Evolutionary conservation across 805 yeast species (phyloP).

Genomic region (Candida pseudoglaebosa): DNA sequence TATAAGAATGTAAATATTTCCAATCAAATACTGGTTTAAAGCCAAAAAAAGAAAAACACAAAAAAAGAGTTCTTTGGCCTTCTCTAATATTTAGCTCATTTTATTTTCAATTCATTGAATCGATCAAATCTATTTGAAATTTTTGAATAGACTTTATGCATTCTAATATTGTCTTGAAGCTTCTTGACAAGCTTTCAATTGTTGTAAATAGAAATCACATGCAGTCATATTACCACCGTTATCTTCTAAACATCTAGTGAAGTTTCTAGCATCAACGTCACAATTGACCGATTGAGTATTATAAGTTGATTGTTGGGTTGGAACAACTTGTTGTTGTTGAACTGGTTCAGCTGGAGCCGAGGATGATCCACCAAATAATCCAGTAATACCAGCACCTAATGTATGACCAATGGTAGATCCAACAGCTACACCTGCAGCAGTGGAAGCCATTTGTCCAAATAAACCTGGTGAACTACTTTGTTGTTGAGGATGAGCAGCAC

Average conservation of each 20-base stretch:
- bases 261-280: slow-evolving; percentile 90
- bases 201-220: slow-evolving; percentile 96
- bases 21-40: not conserved
- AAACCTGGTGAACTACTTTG: slow-evolving; percentile 67
- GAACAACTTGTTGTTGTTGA: slow-evolving; percentile 34
- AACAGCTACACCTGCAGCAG: slow-evolving; percentile 99
- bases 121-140: no score
- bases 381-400: slow-evolving; percentile 87
- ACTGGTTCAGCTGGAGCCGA: slow-evolving; percentile 49
- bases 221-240: slow-evolving; percentile 94
- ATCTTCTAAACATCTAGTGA: slow-evolving; percentile 93
- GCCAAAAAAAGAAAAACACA: not conserved
- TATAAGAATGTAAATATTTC: not conserved
- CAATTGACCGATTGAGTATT: slow-evolving; percentile 56
- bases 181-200: slow-evolving; percentile 95
- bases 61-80: no score
- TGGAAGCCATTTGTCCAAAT: slow-evolving; percentile 95
- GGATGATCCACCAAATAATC: slow-evolving; percentile 81
- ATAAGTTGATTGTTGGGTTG: slow-evolving; percentile 32
- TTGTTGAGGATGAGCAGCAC: slow-evolving; percentile 48
- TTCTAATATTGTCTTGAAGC: slow-evolving; percentile 84
- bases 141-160: no score
- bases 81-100: no score
- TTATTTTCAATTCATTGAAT: no score
- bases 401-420: slow-evolving; percentile 98